Conservation (phyloP, 805 yeast species). For the Zygoascus bituminiphila region DNA sequence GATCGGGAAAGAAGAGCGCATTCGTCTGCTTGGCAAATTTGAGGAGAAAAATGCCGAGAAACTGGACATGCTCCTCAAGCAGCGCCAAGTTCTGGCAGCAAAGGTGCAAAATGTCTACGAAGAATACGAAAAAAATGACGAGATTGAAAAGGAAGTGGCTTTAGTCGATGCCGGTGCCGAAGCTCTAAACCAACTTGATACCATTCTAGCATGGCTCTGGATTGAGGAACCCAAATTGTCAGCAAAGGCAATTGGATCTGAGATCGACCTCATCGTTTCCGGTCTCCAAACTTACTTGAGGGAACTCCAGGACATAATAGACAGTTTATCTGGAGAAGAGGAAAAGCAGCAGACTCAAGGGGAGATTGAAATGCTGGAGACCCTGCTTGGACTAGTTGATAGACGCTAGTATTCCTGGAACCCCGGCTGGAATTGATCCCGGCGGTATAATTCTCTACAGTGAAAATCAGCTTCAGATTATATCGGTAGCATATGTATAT, state of each 20-base stretch:
- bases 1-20: constrained; percentile 9
- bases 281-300: background rate
- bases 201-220: constrained; percentile 20
- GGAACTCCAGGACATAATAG: background rate
- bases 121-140: background rate
- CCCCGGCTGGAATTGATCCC: too few relatives aligned
- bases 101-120: background rate
- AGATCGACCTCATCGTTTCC: background rate
- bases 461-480: too few relatives aligned
- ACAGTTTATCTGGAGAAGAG: background rate
- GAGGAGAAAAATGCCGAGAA: constrained; percentile 3
- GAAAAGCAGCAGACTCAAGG: background rate
- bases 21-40: constrained; percentile 7
- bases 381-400: background rate
- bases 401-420: too few relatives aligned
- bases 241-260: background rate
- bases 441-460: too few relatives aligned
- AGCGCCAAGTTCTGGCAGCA: background rate
- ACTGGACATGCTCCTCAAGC: background rate
- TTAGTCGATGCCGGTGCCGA: constrained; percentile 8
- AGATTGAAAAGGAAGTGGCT: constrained; percentile 4
- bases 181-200: background rate
- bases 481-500: too few relatives aligned
- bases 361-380: background rate
- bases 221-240: constrained; percentile 27